These are phyloP conservation scores for Trichosporon sp. DNA, from an alignment of 1,284 basidiomycete species.

Conservation along the genomic window DNA sequence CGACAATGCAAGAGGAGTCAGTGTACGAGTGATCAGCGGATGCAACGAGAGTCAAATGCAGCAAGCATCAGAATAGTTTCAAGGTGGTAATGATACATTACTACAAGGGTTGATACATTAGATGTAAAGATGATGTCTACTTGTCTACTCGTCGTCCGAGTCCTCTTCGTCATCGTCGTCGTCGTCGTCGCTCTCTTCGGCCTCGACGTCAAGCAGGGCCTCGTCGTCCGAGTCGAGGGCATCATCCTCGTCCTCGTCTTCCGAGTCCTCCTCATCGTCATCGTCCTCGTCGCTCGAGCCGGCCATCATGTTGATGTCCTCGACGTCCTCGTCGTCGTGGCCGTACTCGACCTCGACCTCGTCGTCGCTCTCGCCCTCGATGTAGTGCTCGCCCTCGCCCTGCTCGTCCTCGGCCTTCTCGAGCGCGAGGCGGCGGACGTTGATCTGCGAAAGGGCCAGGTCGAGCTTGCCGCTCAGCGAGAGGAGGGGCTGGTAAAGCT, in stretches of 20 bases:
- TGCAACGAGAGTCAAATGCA: neutral
- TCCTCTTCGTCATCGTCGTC: constrained; percentile 67
- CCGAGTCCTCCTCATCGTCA: constrained; percentile 38
- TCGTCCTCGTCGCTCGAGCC: constrained; percentile 59
- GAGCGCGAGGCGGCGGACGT: constrained; percentile 63
- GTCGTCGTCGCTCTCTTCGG: constrained; percentile 61
- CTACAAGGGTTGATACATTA: constrained; percentile 16
- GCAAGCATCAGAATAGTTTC: neutral
- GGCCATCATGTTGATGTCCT: constrained; percentile 64
- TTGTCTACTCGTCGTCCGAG: constrained; percentile 57
- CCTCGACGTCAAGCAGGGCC: constrained; percentile 66
- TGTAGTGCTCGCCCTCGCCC: constrained; percentile 55
- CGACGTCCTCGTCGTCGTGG: constrained; percentile 65
- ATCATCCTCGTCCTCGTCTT: constrained; percentile 56
- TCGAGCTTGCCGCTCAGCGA: constrained; percentile 87
- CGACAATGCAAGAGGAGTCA: neutral
- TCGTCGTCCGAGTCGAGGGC: constrained; percentile 62
- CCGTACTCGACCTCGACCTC: constrained; percentile 67
- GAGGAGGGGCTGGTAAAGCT: constrained; percentile 80
- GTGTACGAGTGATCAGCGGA: neutral
- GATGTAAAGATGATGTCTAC: constrained; percentile 13
- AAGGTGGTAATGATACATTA: constrained; percentile 17
- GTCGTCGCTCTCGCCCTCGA: constrained; percentile 56
- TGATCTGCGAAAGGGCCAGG: constrained; percentile 90
- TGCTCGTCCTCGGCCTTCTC: constrained; percentile 41